A percentile compares a stretch with the other conserved stretches of the same genome.
Conservation (phyloP, 2,329 filamentous ascomycete genomes). For the Elsinoe perseae region DNA sequence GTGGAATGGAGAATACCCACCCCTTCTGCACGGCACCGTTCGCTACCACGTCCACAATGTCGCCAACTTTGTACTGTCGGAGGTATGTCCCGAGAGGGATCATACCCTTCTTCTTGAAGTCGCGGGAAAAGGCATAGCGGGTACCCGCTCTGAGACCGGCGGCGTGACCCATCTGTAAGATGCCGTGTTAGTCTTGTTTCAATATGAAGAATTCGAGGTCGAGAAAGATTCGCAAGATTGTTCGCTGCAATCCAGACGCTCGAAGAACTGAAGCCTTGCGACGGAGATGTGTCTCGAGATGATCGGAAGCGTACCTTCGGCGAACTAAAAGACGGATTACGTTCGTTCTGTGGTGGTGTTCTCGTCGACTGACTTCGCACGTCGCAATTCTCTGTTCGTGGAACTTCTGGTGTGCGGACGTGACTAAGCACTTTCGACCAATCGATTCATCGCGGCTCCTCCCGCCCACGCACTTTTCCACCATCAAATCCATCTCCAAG, state of each 20-base stretch:
- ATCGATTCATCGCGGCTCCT: not conserved
- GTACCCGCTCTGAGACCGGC: conserved; percentile 39
- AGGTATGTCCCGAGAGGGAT: conserved; percentile 93
- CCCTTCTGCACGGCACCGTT: conserved; percentile 99
- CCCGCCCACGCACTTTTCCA: conserved; percentile 1
- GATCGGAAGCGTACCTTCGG: conserved; percentile 10
- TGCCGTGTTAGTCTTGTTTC: conserved; percentile 2
- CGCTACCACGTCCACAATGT: conserved; percentile 97
- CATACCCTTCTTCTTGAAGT: conserved; percentile 88
- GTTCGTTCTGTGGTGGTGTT: conserved; percentile 11
- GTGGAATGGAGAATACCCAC: conserved; percentile 47
- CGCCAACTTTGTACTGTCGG: conserved; percentile 91
- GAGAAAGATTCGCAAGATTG: not conserved
- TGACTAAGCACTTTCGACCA: not conserved
- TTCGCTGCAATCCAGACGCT: not conserved
- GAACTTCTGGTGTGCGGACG: conserved; percentile 6
- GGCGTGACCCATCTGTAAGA: conserved; percentile 43
- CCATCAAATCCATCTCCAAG: conserved; percentile 12
- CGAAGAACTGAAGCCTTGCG: not conserved
- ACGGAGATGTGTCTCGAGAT: not conserved
- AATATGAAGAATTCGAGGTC: not conserved
- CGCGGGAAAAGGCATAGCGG: conserved; percentile 68
- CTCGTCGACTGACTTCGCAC: not conserved
- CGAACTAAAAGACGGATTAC: conserved; percentile 9
- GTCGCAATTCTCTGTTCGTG: conserved; percentile 2